A percentile compares a stretch with the other conserved stretches of the same genome.
Evolutionary conservation across 495 filamentous ascomycete genomes (phyloP).

Genomic region (Amorphotheca resinae): DNA sequence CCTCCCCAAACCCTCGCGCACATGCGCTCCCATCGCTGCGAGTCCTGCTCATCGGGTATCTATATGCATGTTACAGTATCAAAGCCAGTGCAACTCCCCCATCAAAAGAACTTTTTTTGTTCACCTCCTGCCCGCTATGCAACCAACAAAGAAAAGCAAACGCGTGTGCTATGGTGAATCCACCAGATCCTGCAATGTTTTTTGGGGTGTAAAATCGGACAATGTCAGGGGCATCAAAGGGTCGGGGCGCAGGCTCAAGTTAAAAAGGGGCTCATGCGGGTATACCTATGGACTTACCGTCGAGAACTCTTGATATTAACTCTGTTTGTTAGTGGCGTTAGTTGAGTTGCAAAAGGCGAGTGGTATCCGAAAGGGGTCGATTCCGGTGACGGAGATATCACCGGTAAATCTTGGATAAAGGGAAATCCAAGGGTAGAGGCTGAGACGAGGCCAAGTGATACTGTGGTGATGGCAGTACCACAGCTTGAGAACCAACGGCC

Average conservation of each 20-base stretch:
- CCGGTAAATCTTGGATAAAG: background rate
- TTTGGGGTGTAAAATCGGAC: conserved; percentile 6
- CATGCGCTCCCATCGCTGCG: too few species aligned
- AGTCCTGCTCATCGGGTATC: background rate
- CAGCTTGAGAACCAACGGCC: background rate
- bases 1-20: too few species aligned
- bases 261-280: background rate
- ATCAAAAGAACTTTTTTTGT: background rate
- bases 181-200: conserved; percentile 4
- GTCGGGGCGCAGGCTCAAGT: conserved; percentile 8
- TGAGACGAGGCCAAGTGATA: background rate
- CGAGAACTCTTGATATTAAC: conserved; percentile 6
- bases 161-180: conserved; percentile 9
- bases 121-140: background rate
- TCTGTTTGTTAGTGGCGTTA: background rate
- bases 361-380: background rate
- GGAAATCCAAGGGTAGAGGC: background rate
- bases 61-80: background rate
- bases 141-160: conserved; percentile 2
- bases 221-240: conserved; percentile 9
- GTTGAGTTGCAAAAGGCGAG: background rate
- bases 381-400: background rate
- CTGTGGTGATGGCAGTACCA: too few species aligned
- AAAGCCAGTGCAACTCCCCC: background rate
- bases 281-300: conserved; percentile 3